Base-by-base conservation (phyloP, 805 yeast genomes). In the Yamadazyma laniorum region DNA sequence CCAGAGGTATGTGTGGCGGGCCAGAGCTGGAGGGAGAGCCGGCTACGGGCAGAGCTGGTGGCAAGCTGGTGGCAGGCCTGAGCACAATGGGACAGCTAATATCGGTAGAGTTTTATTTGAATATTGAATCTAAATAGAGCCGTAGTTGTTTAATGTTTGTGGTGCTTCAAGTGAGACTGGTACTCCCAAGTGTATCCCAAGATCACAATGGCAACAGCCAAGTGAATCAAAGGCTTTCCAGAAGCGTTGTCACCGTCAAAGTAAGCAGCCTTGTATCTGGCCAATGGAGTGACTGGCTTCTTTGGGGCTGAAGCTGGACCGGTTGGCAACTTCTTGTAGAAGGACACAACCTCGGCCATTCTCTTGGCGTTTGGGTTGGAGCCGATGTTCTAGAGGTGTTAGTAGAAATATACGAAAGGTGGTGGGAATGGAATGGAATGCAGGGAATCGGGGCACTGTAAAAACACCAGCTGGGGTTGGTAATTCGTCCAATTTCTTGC, bases 311-410 rank as follows among this genome's bases (percentile, higher is more conserved):
- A 81, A 45, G 95, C 95, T 43, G 83, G 72, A 38, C 98, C 98
- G 64, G 88, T 90, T 62, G 99, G 99, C 57, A 91, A 80, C 54
- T 88, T 82, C 74, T 91, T 86, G 85, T 91, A 91, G 80, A 93
- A 90, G 49, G 86, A 76, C 56, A 91, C 97, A 57, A 91, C 95
- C 65, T 86, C 85, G 52, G 87, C 83, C 83, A 93, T 87, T 74
- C 95, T 87, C 79, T 88, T 87, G 55, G 98, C 98, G 57, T 91
- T 85, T 59, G 97, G 96, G 72, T 89, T 88, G 45, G 95, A 78
- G 44, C 96, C 95, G 52, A 93, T 75, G 84, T 88, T 90, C 84
- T 82, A 63, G 25, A 41, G 9, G 42, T 35, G 72, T 66, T 45
- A 45, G 48, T 46, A 51, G 18, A n/a, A n/a, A n/a, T n/a, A 21